These are phyloP conservation scores for Alternaria triticimaculans DNA, from an alignment of 2,329 filamentous ascomycete genomes.

Conservation along the genomic window DNA sequence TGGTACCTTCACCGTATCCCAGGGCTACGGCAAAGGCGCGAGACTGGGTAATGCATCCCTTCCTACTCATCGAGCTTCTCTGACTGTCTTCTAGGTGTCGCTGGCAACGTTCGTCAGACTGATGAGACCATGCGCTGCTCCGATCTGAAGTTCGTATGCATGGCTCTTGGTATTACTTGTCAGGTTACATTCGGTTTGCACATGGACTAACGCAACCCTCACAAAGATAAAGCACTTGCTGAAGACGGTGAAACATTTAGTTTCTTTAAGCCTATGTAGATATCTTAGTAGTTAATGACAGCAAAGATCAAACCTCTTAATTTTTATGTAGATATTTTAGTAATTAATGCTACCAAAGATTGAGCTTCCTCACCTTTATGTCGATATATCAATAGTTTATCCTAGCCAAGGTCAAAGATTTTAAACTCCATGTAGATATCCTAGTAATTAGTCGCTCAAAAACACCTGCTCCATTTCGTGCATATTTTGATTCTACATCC, in stretches of 20 bases:
- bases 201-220: not conserved
- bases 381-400: not conserved
- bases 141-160: not conserved
- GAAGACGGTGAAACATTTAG: too few relatives aligned
- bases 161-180: not conserved
- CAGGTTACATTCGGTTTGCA: not conserved
- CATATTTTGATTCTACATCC: not conserved
- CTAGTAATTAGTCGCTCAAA: not conserved
- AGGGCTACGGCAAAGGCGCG: not conserved
- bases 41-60: not conserved
- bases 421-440: not conserved
- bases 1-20: not conserved
- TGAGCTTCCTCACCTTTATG: not conserved
- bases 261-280: not conserved
- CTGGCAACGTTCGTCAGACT: too few relatives aligned
- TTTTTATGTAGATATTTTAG: not conserved
- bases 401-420: not conserved
- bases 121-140: too few relatives aligned
- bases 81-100: too few relatives aligned
- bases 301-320: too few relatives aligned
- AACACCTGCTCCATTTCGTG: too few relatives aligned
- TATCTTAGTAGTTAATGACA: accelerated
- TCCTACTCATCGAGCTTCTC: too few relatives aligned
- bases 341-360: too few relatives aligned
- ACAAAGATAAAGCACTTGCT: not conserved